These are phyloP conservation scores for Panicum hallii DNA, from an alignment of 202 grass and related monocot species.

Conservation along the genomic window DNA sequence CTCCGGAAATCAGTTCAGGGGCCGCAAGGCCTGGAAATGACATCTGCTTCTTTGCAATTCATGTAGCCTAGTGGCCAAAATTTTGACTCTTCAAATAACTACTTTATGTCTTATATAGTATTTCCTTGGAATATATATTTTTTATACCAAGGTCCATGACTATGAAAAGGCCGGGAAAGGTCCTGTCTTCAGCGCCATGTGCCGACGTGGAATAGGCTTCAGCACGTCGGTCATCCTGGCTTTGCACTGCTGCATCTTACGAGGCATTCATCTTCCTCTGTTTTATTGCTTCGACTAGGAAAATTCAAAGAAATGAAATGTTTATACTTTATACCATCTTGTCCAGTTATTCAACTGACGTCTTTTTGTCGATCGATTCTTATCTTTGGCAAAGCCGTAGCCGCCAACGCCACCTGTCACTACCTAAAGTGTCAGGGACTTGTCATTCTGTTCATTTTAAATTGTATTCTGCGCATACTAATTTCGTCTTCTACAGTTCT, in stretches of 20 bases:
- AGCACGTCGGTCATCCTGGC: background rate
- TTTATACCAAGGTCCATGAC: background rate
- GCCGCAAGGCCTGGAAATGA: constrained; percentile 91
- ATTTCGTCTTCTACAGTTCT: too few relatives aligned
- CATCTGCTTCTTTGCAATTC: background rate
- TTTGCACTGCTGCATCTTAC: background rate
- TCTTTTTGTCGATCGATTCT: too few relatives aligned
- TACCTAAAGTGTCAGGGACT: too few relatives aligned
- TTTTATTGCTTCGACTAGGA: too few relatives aligned
- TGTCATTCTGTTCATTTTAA: too few relatives aligned
- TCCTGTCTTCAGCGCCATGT: background rate
- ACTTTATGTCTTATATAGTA: background rate
- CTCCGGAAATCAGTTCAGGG: constrained; percentile 73
- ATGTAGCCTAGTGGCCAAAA: constrained; percentile 22
- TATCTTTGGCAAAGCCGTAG: too few relatives aligned
- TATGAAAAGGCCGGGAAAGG: background rate
- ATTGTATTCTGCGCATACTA: too few relatives aligned
- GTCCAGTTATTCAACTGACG: too few relatives aligned
- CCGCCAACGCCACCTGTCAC: too few relatives aligned
- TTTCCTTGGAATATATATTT: background rate
- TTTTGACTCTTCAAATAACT: constrained; percentile 40
- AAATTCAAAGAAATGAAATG: too few relatives aligned
- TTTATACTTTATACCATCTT: too few relatives aligned
- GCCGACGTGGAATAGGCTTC: background rate
- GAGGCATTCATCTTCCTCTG: too few relatives aligned